Evolutionary conservation across 495 filamentous ascomycete species (phyloP).

Genomic region (Annulohypoxylon nitens): DNA sequence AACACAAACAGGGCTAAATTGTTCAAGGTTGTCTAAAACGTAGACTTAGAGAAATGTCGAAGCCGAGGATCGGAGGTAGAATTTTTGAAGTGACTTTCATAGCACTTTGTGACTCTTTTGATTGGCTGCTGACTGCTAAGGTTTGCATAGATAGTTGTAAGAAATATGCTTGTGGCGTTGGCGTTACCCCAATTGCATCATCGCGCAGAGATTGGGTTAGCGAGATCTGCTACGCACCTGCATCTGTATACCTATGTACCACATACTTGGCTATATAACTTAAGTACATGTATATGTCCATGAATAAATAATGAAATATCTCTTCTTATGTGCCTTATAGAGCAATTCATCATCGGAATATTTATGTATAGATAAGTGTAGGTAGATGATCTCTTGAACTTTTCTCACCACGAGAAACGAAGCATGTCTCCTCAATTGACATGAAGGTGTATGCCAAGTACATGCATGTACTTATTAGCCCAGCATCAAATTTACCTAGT

Average conservation of each 20-base stretch:
- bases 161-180: too few relatives aligned
- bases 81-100: constrained; percentile 29
- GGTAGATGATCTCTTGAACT: too few relatives aligned
- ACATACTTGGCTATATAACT: not conserved
- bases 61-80: constrained; percentile 49
- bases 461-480: too few relatives aligned
- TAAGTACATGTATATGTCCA: not conserved
- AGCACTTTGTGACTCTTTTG: not conserved
- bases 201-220: too few relatives aligned
- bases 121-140: constrained; percentile 6
- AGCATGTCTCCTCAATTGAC: too few relatives aligned
- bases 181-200: too few relatives aligned
- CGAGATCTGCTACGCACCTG: not conserved
- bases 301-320: not conserved
- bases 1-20: not conserved
- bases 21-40: not conserved
- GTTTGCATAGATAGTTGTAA: not conserved
- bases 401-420: too few relatives aligned
- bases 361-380: too few relatives aligned
- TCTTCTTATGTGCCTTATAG: not conserved
- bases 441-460: too few relatives aligned
- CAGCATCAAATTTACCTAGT: too few relatives aligned
- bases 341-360: too few relatives aligned
- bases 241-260: not conserved
- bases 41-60: constrained; percentile 7